Base-by-base conservation (phyloP, 1,284 basidiomycete species). In the Fomitiporia mediterranea region DNA sequence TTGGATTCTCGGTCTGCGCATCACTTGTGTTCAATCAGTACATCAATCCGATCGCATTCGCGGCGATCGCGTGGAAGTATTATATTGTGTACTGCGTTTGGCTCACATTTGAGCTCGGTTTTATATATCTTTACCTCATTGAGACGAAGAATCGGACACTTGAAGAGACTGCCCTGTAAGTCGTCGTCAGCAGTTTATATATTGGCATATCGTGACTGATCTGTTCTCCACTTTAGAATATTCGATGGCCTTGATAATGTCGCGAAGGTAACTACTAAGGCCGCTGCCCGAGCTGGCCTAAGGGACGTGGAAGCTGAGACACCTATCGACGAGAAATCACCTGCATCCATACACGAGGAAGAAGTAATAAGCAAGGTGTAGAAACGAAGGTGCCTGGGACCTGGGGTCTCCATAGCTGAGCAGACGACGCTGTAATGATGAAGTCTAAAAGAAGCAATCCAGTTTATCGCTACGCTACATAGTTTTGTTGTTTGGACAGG, bases 1-100 rank as follows among this genome's bases (percentile, higher is more conserved):
- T 62, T 57, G 62, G 55, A 49, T 63, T 69, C 52, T 56, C 65
- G 1, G 59, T 69, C 51, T 63, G 61, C 7, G 48, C 60, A 23
- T 65, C 70, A 0, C 65, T 70, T 28, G 63, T 68, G 3, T 72
- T 74, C 68, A 76, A 75, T 61, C 72, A 75, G 61, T 76, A 69
- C 61, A 69, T 71, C 55, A 68, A 67, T 56, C 66, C 65, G 1
- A 61, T 67, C 35, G 66, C 66, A 63, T 60, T 67, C 15, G 63
- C 57, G 19, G 58, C 57, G 5, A 56, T 72, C 51, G 62, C 56
- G 13, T 72, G 70, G 70, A 69, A 65, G 49, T 74, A 72, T 55
- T 67, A 65, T 51, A 53, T 64, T 51, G 61, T 66, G 40, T 69
- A 68, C 59, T 59, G 60, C 46, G 57, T 57, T n/a, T 66, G 66